Evolutionary conservation across 129 eudicot species (phyloP).

Genomic region (Flaveria bidentis): DNA sequence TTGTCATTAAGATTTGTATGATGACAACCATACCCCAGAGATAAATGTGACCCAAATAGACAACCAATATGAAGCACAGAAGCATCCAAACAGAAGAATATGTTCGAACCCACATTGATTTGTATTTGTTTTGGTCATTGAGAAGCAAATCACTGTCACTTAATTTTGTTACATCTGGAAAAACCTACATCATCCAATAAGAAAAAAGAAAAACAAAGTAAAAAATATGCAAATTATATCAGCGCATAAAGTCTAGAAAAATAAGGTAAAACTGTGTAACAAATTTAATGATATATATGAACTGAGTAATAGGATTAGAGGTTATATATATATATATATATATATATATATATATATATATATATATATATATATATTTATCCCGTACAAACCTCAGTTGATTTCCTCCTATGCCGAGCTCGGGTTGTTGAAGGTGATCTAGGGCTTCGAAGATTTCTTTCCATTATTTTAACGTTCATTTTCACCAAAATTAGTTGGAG

Average conservation of each 20-base stretch:
- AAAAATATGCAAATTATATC: background rate
- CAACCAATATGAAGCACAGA: constrained; percentile 40
- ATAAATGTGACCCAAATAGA: constrained; percentile 83
- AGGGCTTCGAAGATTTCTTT: constrained; percentile 40
- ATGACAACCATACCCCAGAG: constrained; percentile 73
- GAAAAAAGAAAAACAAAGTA: constrained; percentile 5
- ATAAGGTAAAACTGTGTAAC: background rate
- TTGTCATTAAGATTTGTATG: constrained; percentile 72
- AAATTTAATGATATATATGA: background rate
- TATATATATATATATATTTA: background rate
- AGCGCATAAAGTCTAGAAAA: background rate
- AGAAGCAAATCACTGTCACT: constrained; percentile 58
- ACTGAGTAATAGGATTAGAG: no score
- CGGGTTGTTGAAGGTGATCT: constrained; percentile 46
- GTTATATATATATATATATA: background rate
- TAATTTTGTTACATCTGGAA: constrained; percentile 47
- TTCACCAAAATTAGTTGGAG: constrained; percentile 12
- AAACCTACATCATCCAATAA: constrained; percentile 41
- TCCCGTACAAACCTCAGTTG: constrained; percentile 47
- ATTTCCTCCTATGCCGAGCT: constrained; percentile 52
- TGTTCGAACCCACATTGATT: constrained; percentile 74
- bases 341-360: background rate
- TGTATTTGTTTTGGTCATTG: constrained; percentile 66
- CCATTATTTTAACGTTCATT: constrained; percentile 35
- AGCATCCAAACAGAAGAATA: constrained; percentile 84